These are phyloP conservation scores for Turritis glabra DNA, from an alignment of 345 rosid genomes.

Conservation along the genomic window DNA sequence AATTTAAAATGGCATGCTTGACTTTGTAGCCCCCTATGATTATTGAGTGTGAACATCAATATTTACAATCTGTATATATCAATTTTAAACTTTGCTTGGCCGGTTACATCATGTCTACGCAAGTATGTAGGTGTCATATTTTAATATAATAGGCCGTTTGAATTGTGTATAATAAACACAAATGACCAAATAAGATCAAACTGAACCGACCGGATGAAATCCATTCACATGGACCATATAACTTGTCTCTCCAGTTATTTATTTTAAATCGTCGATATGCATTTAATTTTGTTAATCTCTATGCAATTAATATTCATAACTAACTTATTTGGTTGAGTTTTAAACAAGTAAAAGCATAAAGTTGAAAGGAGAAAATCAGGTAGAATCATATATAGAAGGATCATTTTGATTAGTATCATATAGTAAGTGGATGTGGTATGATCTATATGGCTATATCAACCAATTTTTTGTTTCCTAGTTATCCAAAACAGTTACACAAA, in stretches of 20 bases:
- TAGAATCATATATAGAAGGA: neutral
- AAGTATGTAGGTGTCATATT: neutral
- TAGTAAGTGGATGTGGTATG: conserved; percentile 24
- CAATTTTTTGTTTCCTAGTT: neutral
- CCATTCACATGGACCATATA: conserved; percentile 37
- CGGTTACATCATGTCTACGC: neutral
- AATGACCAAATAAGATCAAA: neutral
- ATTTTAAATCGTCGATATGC: neutral
- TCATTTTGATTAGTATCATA: neutral
- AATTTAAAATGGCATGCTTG: neutral
- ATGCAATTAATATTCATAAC: conserved; percentile 12
- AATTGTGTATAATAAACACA: neutral
- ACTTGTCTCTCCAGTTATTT: conserved; percentile 7
- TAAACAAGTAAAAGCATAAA: conserved; percentile 9
- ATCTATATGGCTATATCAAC: neutral
- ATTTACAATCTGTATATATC: neutral
- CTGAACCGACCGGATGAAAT: conserved; percentile 38
- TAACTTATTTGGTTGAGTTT: conserved; percentile 23
- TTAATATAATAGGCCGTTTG: neutral
- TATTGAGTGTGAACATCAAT: neutral
- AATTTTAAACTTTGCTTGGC: neutral
- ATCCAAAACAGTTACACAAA: conserved; percentile 18
- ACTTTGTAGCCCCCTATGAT: neutral
- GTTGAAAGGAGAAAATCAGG: neutral
- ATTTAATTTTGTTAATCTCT: conserved; percentile 27